Base-by-base conservation (phyloP, 2,329 filamentous ascomycete species). In the Decorospora gaudefroyi region DNA sequence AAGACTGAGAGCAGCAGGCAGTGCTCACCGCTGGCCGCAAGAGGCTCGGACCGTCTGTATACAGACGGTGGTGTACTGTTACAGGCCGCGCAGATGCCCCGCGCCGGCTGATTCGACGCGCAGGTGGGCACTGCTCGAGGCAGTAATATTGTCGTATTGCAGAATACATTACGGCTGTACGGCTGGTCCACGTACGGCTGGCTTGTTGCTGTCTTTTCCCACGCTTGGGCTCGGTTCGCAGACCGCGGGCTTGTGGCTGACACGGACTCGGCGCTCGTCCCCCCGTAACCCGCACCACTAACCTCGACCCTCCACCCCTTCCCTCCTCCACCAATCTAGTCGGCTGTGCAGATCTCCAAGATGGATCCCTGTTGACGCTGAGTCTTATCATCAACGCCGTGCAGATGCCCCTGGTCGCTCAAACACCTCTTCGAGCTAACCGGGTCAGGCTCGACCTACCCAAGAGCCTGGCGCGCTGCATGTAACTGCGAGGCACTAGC, bases 401-500 rank as follows among this genome's bases (percentile, higher is more conserved):
- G 52, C 61, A 61, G 60, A 52, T 43, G 23, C 51, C 53, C 59
- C 61, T 58, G 49, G 55, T 57, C 43, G 49, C 51, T 53, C 55
- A 58, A 56, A 61, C 45, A 53, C 48, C 40, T 50, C 33, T 35
- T 36, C 34, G 40, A 37, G 49, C 57, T 62, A 62, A 51, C 57
- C 51, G 25, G 46, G 42, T 54, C 35, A 50, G 55, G 37, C 33
- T 36, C 47, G 55, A 57, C 51, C 62, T 63, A 65, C 65, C 65
- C 65, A 53, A 37, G 46, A 37, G 61, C 61, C 61, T 67, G 64
- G 52, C 31, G 60, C 49, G 61, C 64, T 59, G 58, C 64, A 65
- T 61, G 62, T 59, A 60, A 63, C 60, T 60, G 58, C 56, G 60
- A 62, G 51, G 61, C 60, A 60, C 61, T 67, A 64, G 63, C 53